These are phyloP conservation scores for Melanogaster broomeanus DNA, from an alignment of 768 basidiomycete genomes.

Conservation along the genomic window DNA sequence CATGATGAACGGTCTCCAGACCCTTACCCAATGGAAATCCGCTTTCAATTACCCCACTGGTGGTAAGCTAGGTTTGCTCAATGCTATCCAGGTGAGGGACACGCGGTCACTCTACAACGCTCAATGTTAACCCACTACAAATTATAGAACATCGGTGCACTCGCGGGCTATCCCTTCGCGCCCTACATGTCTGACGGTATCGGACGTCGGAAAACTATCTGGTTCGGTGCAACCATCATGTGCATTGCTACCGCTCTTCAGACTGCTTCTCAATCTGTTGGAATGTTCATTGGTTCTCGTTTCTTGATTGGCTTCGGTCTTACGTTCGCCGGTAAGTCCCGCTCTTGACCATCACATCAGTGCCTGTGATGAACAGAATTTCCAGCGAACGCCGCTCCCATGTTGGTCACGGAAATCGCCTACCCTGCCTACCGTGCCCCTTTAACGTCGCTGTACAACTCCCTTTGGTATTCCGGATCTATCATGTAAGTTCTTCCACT, in stretches of 20 bases:
- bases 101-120: background rate
- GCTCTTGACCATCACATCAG: background rate
- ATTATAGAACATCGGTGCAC: slow-evolving; percentile 63
- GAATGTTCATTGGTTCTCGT: slow-evolving; percentile 82
- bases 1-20: slow-evolving; percentile 82
- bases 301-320: slow-evolving; percentile 79
- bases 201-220: slow-evolving; percentile 66
- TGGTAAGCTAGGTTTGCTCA: slow-evolving; percentile 64
- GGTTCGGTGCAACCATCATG: slow-evolving; percentile 74
- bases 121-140: background rate
- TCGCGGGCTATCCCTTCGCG: slow-evolving; percentile 69
- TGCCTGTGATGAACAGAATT: slow-evolving; percentile 5
- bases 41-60: slow-evolving; percentile 64
- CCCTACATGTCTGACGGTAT: slow-evolving; percentile 73
- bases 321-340: slow-evolving; percentile 57
- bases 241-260: slow-evolving; percentile 67
- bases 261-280: slow-evolving; percentile 67
- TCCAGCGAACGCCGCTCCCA: slow-evolving; percentile 70
- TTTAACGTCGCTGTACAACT: slow-evolving; percentile 78
- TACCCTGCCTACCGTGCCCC: slow-evolving; percentile 83
- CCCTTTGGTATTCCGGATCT: slow-evolving; percentile 84
- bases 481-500: slow-evolving; percentile 54
- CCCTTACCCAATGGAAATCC: slow-evolving; percentile 58
- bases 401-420: slow-evolving; percentile 84
- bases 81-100: slow-evolving; percentile 64